phyloP scores from a whole-genome alignment of 2,329 filamentous ascomycete genomes.

The Hypoxylon sp. region DNA sequence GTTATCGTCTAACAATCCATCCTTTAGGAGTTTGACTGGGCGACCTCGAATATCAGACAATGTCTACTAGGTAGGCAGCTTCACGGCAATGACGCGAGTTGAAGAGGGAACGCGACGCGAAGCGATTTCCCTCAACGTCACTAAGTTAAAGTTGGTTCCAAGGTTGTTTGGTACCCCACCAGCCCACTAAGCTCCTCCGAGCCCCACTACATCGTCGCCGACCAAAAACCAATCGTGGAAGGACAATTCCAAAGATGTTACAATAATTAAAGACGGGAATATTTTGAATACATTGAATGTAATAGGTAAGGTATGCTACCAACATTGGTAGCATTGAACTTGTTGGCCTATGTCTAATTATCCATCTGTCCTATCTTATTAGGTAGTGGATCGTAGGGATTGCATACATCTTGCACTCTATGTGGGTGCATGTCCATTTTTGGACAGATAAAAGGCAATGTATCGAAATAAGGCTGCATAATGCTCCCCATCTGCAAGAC shows the following conservation, averaged over 20 bases:
- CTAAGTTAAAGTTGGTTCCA: neutral
- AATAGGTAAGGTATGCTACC: no score
- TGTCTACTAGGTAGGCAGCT: neutral
- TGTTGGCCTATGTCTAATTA: neutral
- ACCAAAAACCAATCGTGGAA: neutral
- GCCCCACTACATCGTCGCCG: slow-evolving; percentile 12
- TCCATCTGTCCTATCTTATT: neutral
- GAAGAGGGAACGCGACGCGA: slow-evolving; percentile 5
- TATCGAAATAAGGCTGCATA: slow-evolving; percentile 40
- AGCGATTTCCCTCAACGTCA: neutral
- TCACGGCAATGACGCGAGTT: slow-evolving; percentile 7
- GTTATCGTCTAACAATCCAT: neutral
- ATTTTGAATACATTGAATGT: no score
- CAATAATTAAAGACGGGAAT: no score
- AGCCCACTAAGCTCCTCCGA: slow-evolving; percentile 1
- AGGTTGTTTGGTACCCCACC: slow-evolving; percentile 8
- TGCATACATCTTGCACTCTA: slow-evolving; percentile 2
- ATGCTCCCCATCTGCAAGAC: slow-evolving; percentile 37
- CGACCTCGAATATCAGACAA: neutral
- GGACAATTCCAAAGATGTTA: neutral
- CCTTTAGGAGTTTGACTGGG: neutral
- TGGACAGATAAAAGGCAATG: slow-evolving; percentile 10
- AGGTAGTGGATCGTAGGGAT: neutral
- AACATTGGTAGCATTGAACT: no score
- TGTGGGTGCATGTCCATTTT: slow-evolving; percentile 17